Evolutionary conservation across 2,329 filamentous ascomycete genomes (phyloP), one percentile per base, ranked within the genome.

Genomic region (Drechslera avenae): DNA sequence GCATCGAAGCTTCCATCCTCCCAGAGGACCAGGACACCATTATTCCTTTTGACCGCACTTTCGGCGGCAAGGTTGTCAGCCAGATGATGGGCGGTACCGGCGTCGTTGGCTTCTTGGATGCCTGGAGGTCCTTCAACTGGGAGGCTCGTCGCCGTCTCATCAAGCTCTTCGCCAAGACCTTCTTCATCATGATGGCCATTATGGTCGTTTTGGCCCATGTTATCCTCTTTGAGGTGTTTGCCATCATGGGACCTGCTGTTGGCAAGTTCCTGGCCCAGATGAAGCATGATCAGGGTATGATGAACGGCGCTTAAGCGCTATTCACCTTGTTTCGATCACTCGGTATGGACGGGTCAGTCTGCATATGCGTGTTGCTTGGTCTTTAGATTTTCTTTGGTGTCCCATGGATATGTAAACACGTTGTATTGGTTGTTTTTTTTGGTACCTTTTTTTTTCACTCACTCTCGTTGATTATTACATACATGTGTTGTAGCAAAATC

Each of bases 31-130:
- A 91, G 60, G 88, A 95, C 75, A 86, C 90, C 19, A 89, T 97
- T 58, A 86, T 97, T 30, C 87, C 90, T 26, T 96, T 97, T 66
- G 93, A 97, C 79, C 89, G 91, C 59, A 87, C 87, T 23, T 95
- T 95, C 67, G 84, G 83, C 57, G 90, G 90, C 62, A 88, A 86
- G 69, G 84, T 93, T 21, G 84, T 87, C 58, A 86, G 89, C n/a
- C 83, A 84, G 52, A 81, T 91, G 41, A 78, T 91, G n/a, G 86
- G 85, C 52, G 90, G 88, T 46, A 83, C 81, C 57, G 89, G 90
- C 59, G 86, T 84, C 60, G 81, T 90, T 55, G 83, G 87, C 33
- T 82, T 93, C 66, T 72, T 83, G 41, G 88, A 93, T 63, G 91
- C 91, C 1, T 92, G 91, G 89, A 82, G 80, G 63, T 89, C 85